Evolutionary conservation across 306 rosid genomes (phyloP).

Genomic region (Lupinus albus): DNA sequence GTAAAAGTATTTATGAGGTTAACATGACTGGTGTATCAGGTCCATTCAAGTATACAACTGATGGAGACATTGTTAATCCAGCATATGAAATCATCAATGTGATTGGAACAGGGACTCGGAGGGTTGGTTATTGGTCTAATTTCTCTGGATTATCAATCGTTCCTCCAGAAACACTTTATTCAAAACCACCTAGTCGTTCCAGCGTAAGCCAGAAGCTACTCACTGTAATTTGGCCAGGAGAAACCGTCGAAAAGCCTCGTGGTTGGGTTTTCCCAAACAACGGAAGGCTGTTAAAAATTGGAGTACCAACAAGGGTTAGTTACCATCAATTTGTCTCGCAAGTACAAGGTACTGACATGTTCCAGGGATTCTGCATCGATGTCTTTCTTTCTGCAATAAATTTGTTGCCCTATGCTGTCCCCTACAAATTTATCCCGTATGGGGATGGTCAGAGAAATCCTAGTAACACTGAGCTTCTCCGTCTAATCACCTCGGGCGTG

Average conservation of each 20-base stretch:
- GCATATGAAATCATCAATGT: constrained; percentile 87
- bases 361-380: constrained; percentile 89
- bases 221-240: constrained; percentile 87
- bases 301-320: constrained; percentile 75
- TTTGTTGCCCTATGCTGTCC: constrained; percentile 87
- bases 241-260: constrained; percentile 67
- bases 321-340: constrained; percentile 67
- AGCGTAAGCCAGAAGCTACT: constrained; percentile 56
- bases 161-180: constrained; percentile 72
- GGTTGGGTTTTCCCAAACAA: constrained; percentile 96
- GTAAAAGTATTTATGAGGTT: constrained; percentile 56
- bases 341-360: constrained; percentile 60
- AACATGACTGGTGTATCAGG: constrained; percentile 88
- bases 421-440: constrained; percentile 62
- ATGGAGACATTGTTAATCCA: constrained; percentile 66
- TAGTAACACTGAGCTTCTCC: constrained; percentile 67
- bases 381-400: constrained; percentile 80
- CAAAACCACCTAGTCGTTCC: constrained; percentile 64
- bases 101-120: constrained; percentile 70
- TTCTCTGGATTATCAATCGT: constrained; percentile 73
- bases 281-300: constrained; percentile 75
- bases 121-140: constrained; percentile 92
- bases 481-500: constrained; percentile 70
- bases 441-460: constrained; percentile 84
- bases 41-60: constrained; percentile 57